Conservation (phyloP, 78 protist species). For the Dictyostelium citrinum region DNA sequence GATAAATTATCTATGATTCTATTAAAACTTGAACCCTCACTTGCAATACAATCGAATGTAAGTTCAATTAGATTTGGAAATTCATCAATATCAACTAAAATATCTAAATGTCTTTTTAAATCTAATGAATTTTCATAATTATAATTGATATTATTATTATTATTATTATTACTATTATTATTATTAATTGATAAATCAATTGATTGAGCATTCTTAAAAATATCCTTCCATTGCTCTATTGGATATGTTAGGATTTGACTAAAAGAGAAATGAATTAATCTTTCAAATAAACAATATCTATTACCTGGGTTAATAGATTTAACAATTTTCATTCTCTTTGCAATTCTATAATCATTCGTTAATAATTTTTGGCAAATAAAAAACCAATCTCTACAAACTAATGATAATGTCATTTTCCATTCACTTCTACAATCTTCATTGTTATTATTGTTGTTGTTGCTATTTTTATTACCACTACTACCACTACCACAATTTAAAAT, state of each 20-base stretch:
- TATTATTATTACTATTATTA: background rate
- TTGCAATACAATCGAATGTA: background rate
- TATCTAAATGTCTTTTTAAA: background rate
- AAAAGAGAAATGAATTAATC: background rate
- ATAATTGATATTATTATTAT: background rate
- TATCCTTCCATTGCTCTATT: background rate
- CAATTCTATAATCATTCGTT: background rate
- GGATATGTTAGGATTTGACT: background rate
- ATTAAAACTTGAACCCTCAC: background rate
- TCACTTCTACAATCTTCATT: background rate
- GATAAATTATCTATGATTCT: background rate
- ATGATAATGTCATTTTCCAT: background rate
- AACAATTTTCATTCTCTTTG: background rate
- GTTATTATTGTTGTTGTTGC: background rate
- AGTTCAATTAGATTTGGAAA: background rate
- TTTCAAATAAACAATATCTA: background rate
- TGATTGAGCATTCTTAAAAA: background rate
- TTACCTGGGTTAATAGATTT: background rate
- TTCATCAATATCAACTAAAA: background rate
- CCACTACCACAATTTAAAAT: background rate
- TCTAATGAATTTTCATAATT: background rate
- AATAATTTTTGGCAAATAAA: background rate
- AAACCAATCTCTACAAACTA: constrained; percentile 8
- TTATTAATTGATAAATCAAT: background rate
- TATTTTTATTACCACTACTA: background rate